Percentiles rank a stretch among this genome's conserved stretches.
Conservation (phyloP, 345 rosid species). For the Arabis hirsuta region DNA sequence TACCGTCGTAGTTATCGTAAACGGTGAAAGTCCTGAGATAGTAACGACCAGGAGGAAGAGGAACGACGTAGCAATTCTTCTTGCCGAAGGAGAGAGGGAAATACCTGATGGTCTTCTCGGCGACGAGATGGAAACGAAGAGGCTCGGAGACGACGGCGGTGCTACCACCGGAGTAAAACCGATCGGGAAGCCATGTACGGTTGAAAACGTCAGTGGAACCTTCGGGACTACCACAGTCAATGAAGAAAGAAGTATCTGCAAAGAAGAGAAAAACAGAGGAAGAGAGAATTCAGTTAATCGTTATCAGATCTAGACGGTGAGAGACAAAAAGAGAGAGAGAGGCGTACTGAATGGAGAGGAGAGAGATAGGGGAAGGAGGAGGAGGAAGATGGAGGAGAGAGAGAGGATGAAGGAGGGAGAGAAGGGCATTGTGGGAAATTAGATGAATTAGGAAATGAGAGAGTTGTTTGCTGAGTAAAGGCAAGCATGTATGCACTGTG, state of each 20-base stretch:
- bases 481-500: conserved; percentile 15
- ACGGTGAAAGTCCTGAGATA: conserved; percentile 91
- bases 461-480: conserved; percentile 30
- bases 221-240: conserved; percentile 80
- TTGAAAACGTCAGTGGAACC: conserved; percentile 65
- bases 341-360: conserved; percentile 41
- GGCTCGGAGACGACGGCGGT: conserved; percentile 85
- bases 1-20: conserved; percentile 94
- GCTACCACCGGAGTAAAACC: conserved; percentile 77
- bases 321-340: conserved; percentile 20
- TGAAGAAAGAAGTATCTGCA: conserved; percentile 67
- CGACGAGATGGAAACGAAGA: conserved; percentile 63
- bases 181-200: conserved; percentile 83
- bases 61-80: conserved; percentile 90
- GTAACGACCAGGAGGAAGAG: conserved; percentile 82
- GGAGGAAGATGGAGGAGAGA: conserved; percentile 36
- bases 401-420: conserved; percentile 37
- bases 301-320: conserved; percentile 46
- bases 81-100: conserved; percentile 95
- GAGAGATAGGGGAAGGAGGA: conserved; percentile 33
- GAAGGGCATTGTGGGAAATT: conserved; percentile 42
- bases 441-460: conserved; percentile 5
- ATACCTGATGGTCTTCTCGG: conserved; percentile 78
- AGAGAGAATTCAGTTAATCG: conserved; percentile 19
- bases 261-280: not conserved